These are phyloP conservation scores for Mucor circinelloides DNA, from an alignment of 371 early-diverging fungal genomes.

Conservation along the genomic window DNA sequence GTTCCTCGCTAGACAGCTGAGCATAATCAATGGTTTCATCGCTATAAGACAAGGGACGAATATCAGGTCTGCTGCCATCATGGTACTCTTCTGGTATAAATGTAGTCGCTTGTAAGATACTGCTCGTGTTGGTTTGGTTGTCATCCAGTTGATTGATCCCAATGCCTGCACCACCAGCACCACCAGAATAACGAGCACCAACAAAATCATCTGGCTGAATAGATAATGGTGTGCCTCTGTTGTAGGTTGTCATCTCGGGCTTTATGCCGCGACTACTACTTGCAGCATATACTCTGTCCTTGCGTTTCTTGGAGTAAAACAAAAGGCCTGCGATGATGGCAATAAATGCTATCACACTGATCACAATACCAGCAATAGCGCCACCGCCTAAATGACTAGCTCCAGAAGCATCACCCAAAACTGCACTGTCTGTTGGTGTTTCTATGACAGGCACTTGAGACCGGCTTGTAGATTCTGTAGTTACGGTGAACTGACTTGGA, in stretches of 20 bases:
- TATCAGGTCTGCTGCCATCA: slow-evolving; percentile 22
- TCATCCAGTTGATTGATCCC: not conserved
- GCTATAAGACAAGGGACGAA: slow-evolving; percentile 19
- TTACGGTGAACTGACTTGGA: not conserved
- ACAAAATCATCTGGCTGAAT: not conserved
- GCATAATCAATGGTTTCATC: slow-evolving; percentile 16
- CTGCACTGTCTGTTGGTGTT: no score
- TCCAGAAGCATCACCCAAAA: not conserved
- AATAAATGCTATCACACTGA: slow-evolving; percentile 14
- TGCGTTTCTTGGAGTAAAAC: not conserved
- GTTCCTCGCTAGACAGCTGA: slow-evolving; percentile 12
- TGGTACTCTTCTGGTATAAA: slow-evolving; percentile 8
- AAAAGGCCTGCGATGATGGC: not conserved
- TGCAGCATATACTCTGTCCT: not conserved
- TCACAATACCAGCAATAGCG: slow-evolving; percentile 25
- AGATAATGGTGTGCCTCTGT: not conserved
- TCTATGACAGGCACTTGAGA: not conserved
- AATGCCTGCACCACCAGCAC: not conserved
- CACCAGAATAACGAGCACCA: not conserved
- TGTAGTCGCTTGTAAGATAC: not conserved
- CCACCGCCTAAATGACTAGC: slow-evolving; percentile 4
- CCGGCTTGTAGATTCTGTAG: not conserved
- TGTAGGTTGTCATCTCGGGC: not conserved
- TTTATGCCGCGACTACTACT: not conserved
- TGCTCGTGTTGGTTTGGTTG: slow-evolving; percentile 7